A percentile compares a stretch with the other conserved stretches of the same genome.
phyloP scores from a whole-genome alignment of 2,329 filamentous ascomycete genomes.

The Botrytis squamosa region DNA sequence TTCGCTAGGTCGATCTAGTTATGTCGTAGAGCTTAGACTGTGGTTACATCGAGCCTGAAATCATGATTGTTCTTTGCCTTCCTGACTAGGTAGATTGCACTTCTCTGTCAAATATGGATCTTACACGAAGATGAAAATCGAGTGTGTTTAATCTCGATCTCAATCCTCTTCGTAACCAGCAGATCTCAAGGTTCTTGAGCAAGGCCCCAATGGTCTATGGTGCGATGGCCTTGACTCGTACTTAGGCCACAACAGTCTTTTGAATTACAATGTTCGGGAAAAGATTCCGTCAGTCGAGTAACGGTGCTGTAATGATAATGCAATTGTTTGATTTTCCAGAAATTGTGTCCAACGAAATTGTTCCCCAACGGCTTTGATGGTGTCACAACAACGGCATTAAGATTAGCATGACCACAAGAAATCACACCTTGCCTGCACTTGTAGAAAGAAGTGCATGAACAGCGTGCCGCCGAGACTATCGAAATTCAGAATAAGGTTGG shows the following conservation, averaged over 20 bases:
- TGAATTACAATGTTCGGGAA: background rate
- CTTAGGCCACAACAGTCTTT: background rate
- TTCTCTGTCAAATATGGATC: background rate
- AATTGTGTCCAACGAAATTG: too few relatives aligned
- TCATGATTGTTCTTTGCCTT: background rate
- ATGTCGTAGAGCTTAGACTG: background rate
- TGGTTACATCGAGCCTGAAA: background rate
- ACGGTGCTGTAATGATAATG: background rate
- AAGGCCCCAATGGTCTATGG: background rate
- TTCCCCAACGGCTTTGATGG: background rate
- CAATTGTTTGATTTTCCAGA: background rate
- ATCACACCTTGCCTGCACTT: background rate
- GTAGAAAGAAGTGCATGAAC: background rate
- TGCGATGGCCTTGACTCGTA: background rate
- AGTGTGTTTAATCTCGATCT: background rate
- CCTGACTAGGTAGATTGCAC: background rate
- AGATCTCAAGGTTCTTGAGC: background rate
- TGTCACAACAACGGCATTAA: background rate
- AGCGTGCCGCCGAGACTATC: conserved; percentile 7
- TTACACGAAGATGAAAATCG: too few relatives aligned
- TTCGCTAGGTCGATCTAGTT: background rate
- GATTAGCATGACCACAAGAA: background rate
- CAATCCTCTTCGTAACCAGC: background rate
- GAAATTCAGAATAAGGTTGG: background rate
- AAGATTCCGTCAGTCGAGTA: background rate